Evolutionary conservation across 225 moss, liverwort and hornwort species (phyloP).

Genomic region (Marchantia paleacea): DNA sequence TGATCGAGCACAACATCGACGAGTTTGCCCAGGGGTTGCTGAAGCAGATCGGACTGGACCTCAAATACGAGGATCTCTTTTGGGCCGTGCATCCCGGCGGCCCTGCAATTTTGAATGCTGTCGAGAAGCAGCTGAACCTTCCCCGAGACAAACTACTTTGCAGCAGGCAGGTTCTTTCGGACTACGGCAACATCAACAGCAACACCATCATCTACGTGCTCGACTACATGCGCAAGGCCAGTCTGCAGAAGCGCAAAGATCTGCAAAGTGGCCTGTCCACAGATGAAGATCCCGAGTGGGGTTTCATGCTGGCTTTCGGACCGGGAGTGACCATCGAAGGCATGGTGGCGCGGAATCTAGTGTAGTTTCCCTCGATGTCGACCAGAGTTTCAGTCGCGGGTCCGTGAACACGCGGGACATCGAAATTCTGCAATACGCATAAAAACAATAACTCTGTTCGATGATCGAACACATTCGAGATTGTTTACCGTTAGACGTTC

Average conservation of each 20-base stretch:
- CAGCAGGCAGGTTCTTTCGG: constrained; percentile 66
- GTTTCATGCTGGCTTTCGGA: constrained; percentile 83
- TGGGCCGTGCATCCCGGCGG: constrained; percentile 98
- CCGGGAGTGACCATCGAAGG: constrained; percentile 94
- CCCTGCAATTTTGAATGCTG: constrained; percentile 82
- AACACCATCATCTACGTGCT: constrained; percentile 92
- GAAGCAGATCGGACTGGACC: constrained; percentile 17
- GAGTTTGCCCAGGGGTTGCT: constrained; percentile 52
- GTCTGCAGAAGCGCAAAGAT: constrained; percentile 51
- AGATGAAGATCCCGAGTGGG: constrained; percentile 73
- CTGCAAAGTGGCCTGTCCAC: constrained; percentile 25
- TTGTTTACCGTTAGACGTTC: too few relatives aligned
- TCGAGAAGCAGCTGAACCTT: constrained; percentile 66
- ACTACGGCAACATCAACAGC: constrained; percentile 97
- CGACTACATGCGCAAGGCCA: constrained; percentile 86
- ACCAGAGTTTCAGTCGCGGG: too few relatives aligned
- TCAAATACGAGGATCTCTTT: constrained; percentile 77
- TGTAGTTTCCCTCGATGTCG: constrained; percentile 22
- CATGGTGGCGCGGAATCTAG: constrained; percentile 77
- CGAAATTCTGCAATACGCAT: too few relatives aligned
- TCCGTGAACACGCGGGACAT: too few relatives aligned
- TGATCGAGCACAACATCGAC: constrained; percentile 63
- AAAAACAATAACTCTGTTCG: too few relatives aligned
- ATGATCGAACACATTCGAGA: too few relatives aligned
- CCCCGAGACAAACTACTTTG: constrained; percentile 64